Evolutionary conservation across 495 filamentous ascomycete species (phyloP).

Genomic region (Amorphotheca resinae): DNA sequence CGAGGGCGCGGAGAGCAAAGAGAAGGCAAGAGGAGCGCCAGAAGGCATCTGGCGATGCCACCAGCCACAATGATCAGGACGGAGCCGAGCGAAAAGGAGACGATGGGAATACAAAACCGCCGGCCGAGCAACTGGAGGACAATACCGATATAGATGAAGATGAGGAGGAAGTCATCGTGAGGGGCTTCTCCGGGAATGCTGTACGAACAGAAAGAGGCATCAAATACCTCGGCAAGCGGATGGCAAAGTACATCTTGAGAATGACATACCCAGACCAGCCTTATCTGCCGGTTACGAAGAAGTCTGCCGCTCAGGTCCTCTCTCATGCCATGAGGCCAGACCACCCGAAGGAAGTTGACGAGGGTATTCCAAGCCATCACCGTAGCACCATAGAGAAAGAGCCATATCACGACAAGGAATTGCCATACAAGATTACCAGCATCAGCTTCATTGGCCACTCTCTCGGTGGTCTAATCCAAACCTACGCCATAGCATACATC

Average conservation of each 20-base stretch:
- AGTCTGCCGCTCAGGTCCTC: constrained; percentile 25
- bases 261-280: constrained; percentile 91
- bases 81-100: constrained; percentile 14
- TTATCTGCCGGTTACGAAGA: constrained; percentile 55
- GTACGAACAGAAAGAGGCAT: constrained; percentile 87
- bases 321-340: constrained; percentile 23
- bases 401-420: constrained; percentile 27
- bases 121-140: constrained; percentile 16
- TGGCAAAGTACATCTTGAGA: constrained; percentile 79
- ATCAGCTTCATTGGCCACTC: constrained; percentile 96
- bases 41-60: constrained; percentile 7
- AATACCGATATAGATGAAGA: constrained; percentile 37
- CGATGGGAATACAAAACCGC: constrained; percentile 6
- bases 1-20: constrained; percentile 40
- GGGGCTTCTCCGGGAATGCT: constrained; percentile 83
- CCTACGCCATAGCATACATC: constrained; percentile 94
- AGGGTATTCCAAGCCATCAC: constrained; percentile 32
- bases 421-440: constrained; percentile 76
- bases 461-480: constrained; percentile 82
- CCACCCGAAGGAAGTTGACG: constrained; percentile 18
- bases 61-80: constrained; percentile 3
- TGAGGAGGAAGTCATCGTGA: constrained; percentile 84
- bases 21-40: constrained; percentile 22
- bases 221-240: constrained; percentile 87
- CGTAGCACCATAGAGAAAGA: constrained; percentile 40